Conservation (phyloP, 2,329 filamentous ascomycete genomes). For the Verticillium zaregamsianum region DNA sequence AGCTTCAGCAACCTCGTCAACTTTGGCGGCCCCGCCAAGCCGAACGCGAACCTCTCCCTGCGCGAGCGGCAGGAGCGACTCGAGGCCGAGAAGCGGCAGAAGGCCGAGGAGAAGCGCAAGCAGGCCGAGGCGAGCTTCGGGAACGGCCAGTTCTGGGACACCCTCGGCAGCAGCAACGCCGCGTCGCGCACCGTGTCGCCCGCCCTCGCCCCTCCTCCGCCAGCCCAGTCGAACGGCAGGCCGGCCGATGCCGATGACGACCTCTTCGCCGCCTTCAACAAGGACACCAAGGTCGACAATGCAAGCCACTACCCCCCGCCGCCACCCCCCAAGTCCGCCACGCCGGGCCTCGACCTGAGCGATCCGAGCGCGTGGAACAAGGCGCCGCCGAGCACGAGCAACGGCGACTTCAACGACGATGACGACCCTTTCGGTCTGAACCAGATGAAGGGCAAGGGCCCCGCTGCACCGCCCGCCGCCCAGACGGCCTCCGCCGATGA, state of each 20-base stretch:
- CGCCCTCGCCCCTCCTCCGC: constrained; percentile 20
- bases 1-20: constrained; percentile 76
- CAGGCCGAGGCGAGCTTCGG: constrained; percentile 76
- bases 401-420: constrained; percentile 50
- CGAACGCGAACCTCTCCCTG: constrained; percentile 67
- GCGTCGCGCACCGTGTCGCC: constrained; percentile 44
- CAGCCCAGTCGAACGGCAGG: constrained; percentile 12
- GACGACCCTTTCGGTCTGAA: constrained; percentile 86
- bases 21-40: constrained; percentile 52
- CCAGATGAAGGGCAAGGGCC: constrained; percentile 47
- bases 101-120: constrained; percentile 69
- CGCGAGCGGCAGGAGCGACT: constrained; percentile 71
- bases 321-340: constrained; percentile 34
- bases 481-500: constrained; percentile 40
- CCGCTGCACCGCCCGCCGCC: constrained; percentile 18
- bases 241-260: constrained; percentile 51
- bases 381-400: not conserved
- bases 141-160: constrained; percentile 72
- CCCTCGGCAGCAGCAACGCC: constrained; percentile 52
- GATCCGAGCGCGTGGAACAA: constrained; percentile 50
- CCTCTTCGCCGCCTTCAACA: constrained; percentile 64
- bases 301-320: constrained; percentile 61
- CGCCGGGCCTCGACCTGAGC: constrained; percentile 44
- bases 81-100: constrained; percentile 61
- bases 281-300: constrained; percentile 63